Evolutionary conservation across 371 early-diverging fungal species (phyloP).

Genomic region (Mortierella sp.): DNA sequence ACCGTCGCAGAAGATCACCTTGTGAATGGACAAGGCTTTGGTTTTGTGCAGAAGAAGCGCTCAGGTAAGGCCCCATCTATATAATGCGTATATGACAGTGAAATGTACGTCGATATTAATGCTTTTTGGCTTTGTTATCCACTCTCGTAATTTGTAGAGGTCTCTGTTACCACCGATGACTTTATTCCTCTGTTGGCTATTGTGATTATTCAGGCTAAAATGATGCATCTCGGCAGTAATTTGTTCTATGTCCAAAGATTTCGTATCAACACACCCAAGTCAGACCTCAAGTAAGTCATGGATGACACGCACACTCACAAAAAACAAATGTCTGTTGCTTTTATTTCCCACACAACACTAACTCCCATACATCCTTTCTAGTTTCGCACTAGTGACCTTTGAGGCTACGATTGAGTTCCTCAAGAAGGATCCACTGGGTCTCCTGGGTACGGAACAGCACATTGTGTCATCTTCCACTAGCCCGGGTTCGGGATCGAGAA

Average conservation of each 20-base stretch:
- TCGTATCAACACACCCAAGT: conserved; percentile 63
- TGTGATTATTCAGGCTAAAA: conserved; percentile 65
- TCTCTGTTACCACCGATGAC: conserved; percentile 71
- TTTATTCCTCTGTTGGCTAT: conserved; percentile 73
- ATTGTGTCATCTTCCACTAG: neutral
- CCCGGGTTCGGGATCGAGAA: conserved; percentile 4
- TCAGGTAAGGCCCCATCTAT: conserved; percentile 18
- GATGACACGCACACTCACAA: neutral
- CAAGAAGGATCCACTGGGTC: conserved; percentile 67
- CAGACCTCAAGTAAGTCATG: conserved; percentile 61
- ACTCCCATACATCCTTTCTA: conserved; percentile 4
- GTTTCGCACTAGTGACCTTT: conserved; percentile 67
- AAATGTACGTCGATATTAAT: neutral
- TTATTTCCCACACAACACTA: neutral
- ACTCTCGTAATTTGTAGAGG: conserved; percentile 24
- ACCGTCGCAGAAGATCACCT: conserved; percentile 51
- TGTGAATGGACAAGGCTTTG: conserved; percentile 33
- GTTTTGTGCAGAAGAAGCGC: conserved; percentile 44
- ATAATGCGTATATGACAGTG: no score
- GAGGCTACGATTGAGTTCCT: conserved; percentile 68
- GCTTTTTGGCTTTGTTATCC: neutral
- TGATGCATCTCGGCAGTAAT: conserved; percentile 66
- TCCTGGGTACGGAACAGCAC: conserved; percentile 29
- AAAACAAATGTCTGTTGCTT: neutral
- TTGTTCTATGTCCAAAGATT: conserved; percentile 71